Evolutionary conservation across 306 rosid species (phyloP), one percentile per base, ranked within the genome.

Genomic region (Lathyrus sativus): DNA sequence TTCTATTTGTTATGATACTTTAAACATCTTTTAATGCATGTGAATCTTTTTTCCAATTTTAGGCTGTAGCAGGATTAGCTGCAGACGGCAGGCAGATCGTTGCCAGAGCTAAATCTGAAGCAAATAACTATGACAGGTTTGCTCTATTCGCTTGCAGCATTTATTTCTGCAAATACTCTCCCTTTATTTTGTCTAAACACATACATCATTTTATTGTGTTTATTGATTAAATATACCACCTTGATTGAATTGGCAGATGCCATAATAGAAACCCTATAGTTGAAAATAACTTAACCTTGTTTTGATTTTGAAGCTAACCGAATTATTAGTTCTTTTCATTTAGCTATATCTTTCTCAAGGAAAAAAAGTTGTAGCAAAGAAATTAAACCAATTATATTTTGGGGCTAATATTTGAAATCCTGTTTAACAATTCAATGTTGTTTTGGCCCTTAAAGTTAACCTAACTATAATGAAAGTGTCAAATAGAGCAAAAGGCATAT

Each of bases 41-140:
- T 46, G 22, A 61, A 48, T 74, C 54, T 62, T 81, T 19, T 65
- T 54, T 63, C 59, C 29, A 5, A 81, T 72, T 77, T 33, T 77
- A 92, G 98, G 95, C 96, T 3, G 97, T 93, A 74, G 99, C 86
- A 31, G 86, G 83, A 71, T 78, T 82, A 71, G 83, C 86, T 45
- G 86, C 86, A 62, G 86, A 82, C 62, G 86, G 83, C 4, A 75
- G 86, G 83, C 86, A 82, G 72, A 82, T 82, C 33, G 86, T 82
- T 66, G 86, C 86, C 26, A 75, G 76, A 62, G 81, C 86, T 8
- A 82, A 90, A 83, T 81, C 97, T 65, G 99, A 93, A 85, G 97
- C 97, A 12, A 84, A 81, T 59, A 93, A 84, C 72, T 93, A 90
- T 28, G 92, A 90, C 80, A 90, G 90, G 98, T 91, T 77, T 83